Conservation (phyloP, 495 filamentous ascomycete genomes). For the Pseudomonodictys pantanalensis region DNA sequence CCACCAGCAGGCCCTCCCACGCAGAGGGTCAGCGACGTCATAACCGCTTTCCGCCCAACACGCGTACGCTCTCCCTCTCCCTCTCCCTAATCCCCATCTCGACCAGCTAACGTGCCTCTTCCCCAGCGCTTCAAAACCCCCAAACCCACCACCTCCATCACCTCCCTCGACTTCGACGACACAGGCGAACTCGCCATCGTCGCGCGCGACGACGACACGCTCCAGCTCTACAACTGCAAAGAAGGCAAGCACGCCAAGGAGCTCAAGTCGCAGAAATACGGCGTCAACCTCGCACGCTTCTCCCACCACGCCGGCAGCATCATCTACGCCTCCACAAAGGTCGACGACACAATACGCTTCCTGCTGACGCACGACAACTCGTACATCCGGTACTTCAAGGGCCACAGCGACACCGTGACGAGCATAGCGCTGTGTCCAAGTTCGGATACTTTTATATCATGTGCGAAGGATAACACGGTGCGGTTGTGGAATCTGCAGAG, state of each 20-base stretch:
- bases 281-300: conserved; percentile 88
- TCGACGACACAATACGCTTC: conserved; percentile 87
- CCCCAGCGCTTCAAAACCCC: conserved; percentile 43
- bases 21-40: conserved; percentile 41
- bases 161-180: conserved; percentile 94
- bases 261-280: conserved; percentile 89
- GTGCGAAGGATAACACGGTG: conserved; percentile 81
- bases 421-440: conserved; percentile 69
- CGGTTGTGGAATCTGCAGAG: conserved; percentile 79
- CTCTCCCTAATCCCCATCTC: neutral
- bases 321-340: conserved; percentile 92
- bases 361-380: conserved; percentile 91
- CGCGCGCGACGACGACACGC: conserved; percentile 84
- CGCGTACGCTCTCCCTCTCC: conserved; percentile 20
- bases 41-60: conserved; percentile 38
- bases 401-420: conserved; percentile 80
- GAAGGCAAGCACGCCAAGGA: conserved; percentile 84
- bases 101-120: neutral
- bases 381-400: conserved; percentile 91
- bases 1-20: conserved; percentile 23
- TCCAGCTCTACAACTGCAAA: conserved; percentile 89
- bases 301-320: conserved; percentile 84
- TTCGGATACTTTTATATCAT: conserved; percentile 86
- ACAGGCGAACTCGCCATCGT: conserved; percentile 84
- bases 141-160: conserved; percentile 53